Evolutionary conservation across 2,329 filamentous ascomycete genomes (phyloP), one percentile per base, ranked within the genome.

Genomic region (Aphanocladium album): DNA sequence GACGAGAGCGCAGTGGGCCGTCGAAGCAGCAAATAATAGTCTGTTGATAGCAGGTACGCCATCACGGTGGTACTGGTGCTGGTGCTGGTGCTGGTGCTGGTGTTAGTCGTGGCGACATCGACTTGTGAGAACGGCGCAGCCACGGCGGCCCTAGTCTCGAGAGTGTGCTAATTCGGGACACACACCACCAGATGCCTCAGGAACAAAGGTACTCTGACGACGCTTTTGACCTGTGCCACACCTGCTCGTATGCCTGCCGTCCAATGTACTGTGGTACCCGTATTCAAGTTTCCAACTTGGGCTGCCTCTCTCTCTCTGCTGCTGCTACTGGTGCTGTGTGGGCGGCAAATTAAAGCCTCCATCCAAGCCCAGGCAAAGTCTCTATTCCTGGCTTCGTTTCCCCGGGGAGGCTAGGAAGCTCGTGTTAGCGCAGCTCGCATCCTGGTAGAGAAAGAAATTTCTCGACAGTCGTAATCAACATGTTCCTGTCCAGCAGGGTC

Each of bases 321-420:
- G n/a, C n/a, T n/a, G n/a, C n/a, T n/a, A n/a, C 9, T 5, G 7
- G 11, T 6, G 35, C 35, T 17, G 9, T 12, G 25, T 51, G 47
- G 45, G 37, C 56, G 56, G 56, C 56, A 59, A 52, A 59, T 59
- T 51, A 55, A 43, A 39, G 53, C n/a, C 53, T 45, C 53, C 53
- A 43, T 25, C 39, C 43, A 39, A 35, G 41, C 27, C 9, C 30
- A 39, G 8, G 16, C 17, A 2, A 14, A 7, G 17, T 25, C 11
- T 45, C n/a, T 60, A 39, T 59, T 59, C 57, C 49, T 60, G 57
- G 49, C 57, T 41, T 47, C 39, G 19, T 37, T n/a, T 49, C 9
- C n/a, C 57, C 57, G 57, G 57, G 57, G 57, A 60, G 57, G 49
- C 57, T 60, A 60, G 57, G 57, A 60, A 60, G 49, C 49, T 37